Evolutionary conservation across 2,329 filamentous ascomycete genomes (phyloP).

Genomic region (Davidsoniella virescens): DNA sequence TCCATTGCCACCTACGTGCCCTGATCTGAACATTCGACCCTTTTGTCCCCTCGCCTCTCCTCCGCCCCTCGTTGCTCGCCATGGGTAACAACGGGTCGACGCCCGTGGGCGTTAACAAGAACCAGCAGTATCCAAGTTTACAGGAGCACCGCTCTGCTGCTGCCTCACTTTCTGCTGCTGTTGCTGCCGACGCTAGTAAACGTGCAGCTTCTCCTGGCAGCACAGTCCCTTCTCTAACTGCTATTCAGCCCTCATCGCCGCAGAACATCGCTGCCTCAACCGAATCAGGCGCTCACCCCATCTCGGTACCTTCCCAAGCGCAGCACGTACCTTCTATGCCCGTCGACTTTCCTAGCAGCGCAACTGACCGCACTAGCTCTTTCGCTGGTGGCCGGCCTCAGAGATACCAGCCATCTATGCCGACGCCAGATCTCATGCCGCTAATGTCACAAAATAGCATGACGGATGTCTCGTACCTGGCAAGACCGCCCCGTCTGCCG

Average conservation of each 20-base stretch:
- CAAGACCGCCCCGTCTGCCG: constrained; percentile 72
- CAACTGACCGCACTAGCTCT: constrained; percentile 3
- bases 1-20: too few relatives aligned
- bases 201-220: neutral
- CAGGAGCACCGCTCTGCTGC: neutral
- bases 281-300: constrained; percentile 12
- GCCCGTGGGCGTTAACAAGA: neutral
- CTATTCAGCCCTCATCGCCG: neutral
- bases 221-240: neutral
- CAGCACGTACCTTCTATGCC: constrained; percentile 5
- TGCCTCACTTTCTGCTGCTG: neutral
- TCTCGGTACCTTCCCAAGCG: constrained; percentile 15
- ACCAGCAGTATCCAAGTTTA: neutral
- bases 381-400: neutral
- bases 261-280: neutral
- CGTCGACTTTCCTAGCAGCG: constrained; percentile 11
- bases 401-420: constrained; percentile 8
- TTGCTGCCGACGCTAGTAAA: neutral
- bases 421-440: constrained; percentile 14
- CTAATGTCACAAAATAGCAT: constrained; percentile 39
- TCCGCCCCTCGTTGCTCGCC: neutral
- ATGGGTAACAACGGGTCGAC: constrained; percentile 4
- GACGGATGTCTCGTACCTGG: constrained; percentile 45
- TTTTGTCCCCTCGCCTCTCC: too few relatives aligned
- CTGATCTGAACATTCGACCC: too few relatives aligned